Evolutionary conservation across 192 early-diverging fungal genomes (phyloP), one percentile per base, ranked within the genome.

Genomic region (Entomortierella beljakovae): DNA sequence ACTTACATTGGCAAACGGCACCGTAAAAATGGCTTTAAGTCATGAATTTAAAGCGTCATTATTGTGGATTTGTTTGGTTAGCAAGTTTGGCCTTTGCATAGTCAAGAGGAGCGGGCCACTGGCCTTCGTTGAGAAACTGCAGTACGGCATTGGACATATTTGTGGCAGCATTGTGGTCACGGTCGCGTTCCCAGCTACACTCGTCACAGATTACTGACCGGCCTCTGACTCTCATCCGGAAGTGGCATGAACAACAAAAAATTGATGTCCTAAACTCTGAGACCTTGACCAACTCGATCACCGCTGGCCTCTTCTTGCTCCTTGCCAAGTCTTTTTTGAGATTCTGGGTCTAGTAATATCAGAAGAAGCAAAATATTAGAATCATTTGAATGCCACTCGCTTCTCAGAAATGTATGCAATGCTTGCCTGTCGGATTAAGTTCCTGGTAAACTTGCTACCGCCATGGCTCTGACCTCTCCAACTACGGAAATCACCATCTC

Each of bases 11-110:
- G 5, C 13, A 16, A 20, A 4, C 34, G 10, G 29, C 23, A 59
- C 35, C 57, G 34, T 59, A 59, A 59, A 42, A 42, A 42, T 22
- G 57, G 57, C 57, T 59, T 59, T 15, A 59, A 59, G 42, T 42
- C 38, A 59, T 59, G 57, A 59, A 28, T 59, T 59, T 31, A 59
- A 59, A 59, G 57, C 37, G 57, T 59, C 57, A 34, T 59, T 59
- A 22, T 42, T 57, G 34, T 57, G 37, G 42, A 42, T 20, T 42
- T 42, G n/a, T 59, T 28, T 37, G 16, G 15, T 57, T 34, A 18
- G 37, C 56, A 57, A 59, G 57, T 38, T 42, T 59, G 57, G 35
- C 35, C 11, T 25, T 25, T 42, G 33, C 57, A 28, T 40, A 59
- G 37, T 59, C 57, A 37, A 59, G 57, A 59, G 57, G 57, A 59